Conservation (phyloP, 441 rosid species). For the Macaranga tanarius region DNA sequence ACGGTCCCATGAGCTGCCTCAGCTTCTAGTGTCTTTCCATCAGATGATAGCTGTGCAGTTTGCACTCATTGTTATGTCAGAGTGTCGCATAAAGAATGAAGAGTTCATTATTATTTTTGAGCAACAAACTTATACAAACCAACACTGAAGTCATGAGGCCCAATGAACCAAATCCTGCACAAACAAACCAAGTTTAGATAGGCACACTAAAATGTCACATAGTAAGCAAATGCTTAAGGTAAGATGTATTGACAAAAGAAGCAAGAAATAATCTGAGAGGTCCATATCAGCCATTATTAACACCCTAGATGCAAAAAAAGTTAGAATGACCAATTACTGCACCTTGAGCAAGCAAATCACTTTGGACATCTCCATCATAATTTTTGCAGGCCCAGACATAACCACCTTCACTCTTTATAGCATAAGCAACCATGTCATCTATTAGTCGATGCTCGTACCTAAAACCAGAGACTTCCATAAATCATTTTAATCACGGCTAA, state of each 20-base stretch:
- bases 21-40: constrained; percentile 92
- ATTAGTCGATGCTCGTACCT: constrained; percentile 98
- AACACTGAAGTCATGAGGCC: constrained; percentile 95
- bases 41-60: constrained; percentile 68
- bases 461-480: constrained; percentile 22
- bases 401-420: constrained; percentile 94
- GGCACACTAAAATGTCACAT: neutral
- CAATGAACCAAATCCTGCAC: constrained; percentile 92
- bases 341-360: constrained; percentile 99
- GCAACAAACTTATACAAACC: constrained; percentile 49
- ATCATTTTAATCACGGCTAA: constrained; percentile 6
- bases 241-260: neutral
- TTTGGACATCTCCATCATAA: constrained; percentile 96
- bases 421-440: constrained; percentile 98
- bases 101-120: neutral
- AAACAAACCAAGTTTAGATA: constrained; percentile 25
- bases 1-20: constrained; percentile 99
- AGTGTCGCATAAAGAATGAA: constrained; percentile 7
- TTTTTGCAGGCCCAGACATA: constrained; percentile 99
- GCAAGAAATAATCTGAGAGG: neutral
- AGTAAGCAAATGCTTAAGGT: neutral
- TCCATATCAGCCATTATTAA: neutral
- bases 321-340: constrained; percentile 8
- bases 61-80: constrained; percentile 14
- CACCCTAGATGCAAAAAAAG: neutral